Evolutionary conservation across 805 yeast species (phyloP), one percentile per base, ranked within the genome.

Genomic region (Lipomyces chichibuensis): DNA sequence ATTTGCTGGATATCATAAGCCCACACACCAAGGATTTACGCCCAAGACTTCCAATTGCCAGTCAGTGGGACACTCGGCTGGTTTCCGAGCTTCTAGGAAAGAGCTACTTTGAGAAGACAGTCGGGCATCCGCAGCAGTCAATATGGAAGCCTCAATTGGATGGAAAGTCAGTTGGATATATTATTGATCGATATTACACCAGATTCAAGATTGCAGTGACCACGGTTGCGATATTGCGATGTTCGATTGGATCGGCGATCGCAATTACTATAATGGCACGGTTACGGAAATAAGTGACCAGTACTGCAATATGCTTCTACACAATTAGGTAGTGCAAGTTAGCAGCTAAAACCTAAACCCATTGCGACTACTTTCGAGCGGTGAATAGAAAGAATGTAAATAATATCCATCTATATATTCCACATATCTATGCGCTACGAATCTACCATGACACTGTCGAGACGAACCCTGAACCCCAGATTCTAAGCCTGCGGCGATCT

Each of bases 1-100:
- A 79, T 57, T 60, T 79, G n/a, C 56, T 69, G 35, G 69, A 65
- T 20, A 27, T 66, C 1, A 7, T 63, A 2, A 43, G 54, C 27
- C 68, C 71, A 13, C 14, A 20, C 13, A 37, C 53, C 27, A 29
- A 39, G 8, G 46, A 49, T 20, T 27, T 17, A 3, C 56, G 69
- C 32, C 64, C 67, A 3, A 61, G 55, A 17, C 33, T 69, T n/a
- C 71, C 71, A 14, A 53, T 51, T 8, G 49, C 63, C 9, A 57
- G 65, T 8, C 55, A 35, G 29, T 46, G 54, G 59, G 71, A 65
- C 54, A 62, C 66, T 3, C 57, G 62, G 46, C 25, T 60, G 1
- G 25, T 69, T n/a, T n/a, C 61, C 8, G 58, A 35, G 58, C 43
- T 66, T 7, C 54, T 66, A 2, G 69, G 69, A 1, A 62, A 60